phyloP scores from a whole-genome alignment of 169 alveolate genomes.

The Toxoplasma gondii region DNA sequence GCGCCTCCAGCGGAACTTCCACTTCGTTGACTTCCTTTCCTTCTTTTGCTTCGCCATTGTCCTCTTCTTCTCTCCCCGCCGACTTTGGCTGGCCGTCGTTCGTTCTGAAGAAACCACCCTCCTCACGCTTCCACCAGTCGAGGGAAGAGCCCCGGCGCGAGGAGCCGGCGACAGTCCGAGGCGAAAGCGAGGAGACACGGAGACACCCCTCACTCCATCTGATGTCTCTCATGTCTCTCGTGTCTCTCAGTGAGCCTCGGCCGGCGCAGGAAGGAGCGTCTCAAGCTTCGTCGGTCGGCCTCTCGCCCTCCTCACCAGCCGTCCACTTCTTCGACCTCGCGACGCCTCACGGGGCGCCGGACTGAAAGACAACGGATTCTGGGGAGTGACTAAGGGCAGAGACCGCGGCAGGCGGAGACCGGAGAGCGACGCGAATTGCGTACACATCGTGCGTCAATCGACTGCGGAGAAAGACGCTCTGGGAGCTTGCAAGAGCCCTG shows the following conservation, averaged over 20 bases:
- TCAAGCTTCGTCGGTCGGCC: not conserved
- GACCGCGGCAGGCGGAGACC: not conserved
- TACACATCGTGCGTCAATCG: no score
- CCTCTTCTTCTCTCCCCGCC: not conserved
- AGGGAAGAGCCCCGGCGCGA: no score
- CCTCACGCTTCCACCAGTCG: no score
- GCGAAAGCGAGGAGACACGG: no score
- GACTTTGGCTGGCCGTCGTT: not conserved
- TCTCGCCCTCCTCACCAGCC: not conserved
- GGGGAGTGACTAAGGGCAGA: not conserved
- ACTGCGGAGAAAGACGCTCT: no score
- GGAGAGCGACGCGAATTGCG: not conserved
- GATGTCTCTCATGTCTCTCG: no score
- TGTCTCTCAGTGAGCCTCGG: no score
- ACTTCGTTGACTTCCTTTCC: not conserved
- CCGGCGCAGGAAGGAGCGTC: not conserved
- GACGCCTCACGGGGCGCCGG: not conserved
- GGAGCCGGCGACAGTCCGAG: no score
- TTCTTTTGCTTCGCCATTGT: not conserved
- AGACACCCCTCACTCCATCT: no score
- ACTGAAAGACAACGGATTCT: not conserved
- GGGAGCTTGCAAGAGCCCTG: no score
- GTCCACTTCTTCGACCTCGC: not conserved
- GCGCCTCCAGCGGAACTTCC: not conserved
- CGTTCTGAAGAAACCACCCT: no score